Evolutionary conservation across 345 rosid species (phyloP).

Genomic region (Salix exigua): DNA sequence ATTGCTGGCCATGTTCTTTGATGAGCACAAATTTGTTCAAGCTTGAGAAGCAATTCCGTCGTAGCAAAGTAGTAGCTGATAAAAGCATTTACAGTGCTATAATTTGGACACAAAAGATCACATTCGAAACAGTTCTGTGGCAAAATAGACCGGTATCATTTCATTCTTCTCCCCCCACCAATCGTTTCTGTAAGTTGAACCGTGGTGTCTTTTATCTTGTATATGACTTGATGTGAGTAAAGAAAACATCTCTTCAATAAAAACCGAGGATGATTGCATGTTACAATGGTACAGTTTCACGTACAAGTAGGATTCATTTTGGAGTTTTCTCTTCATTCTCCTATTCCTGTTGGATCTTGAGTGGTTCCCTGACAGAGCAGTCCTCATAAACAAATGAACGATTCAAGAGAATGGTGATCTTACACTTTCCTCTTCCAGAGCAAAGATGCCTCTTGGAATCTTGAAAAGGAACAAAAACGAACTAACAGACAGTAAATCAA

Average conservation of each 20-base stretch:
- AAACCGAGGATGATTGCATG: constrained; percentile 49
- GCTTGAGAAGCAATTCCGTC: neutral
- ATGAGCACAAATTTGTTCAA: neutral
- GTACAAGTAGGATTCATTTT: constrained; percentile 4
- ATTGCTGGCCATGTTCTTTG: neutral
- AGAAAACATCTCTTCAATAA: constrained; percentile 44
- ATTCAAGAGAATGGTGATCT: constrained; percentile 44
- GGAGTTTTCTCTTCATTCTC: constrained; percentile 2
- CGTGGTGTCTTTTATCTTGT: neutral
- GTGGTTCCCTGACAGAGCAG: constrained; percentile 1
- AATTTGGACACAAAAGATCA: neutral
- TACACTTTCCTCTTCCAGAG: constrained; percentile 42
- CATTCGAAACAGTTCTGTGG: neutral
- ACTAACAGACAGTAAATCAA: constrained; percentile 3
- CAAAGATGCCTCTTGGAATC: constrained; percentile 18
- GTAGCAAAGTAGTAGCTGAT: neutral
- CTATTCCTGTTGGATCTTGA: constrained; percentile 7
- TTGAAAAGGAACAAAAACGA: constrained; percentile 15
- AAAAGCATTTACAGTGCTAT: neutral
- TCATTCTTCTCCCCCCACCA: neutral
- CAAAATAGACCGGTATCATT: neutral
- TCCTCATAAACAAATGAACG: constrained; percentile 34
- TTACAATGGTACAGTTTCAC: constrained; percentile 23
- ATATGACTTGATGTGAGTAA: constrained; percentile 15
- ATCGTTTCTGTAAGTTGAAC: neutral